phyloP scores from a whole-genome alignment of 176 grass and related monocot genomes.

The Musa troglodytarum region DNA sequence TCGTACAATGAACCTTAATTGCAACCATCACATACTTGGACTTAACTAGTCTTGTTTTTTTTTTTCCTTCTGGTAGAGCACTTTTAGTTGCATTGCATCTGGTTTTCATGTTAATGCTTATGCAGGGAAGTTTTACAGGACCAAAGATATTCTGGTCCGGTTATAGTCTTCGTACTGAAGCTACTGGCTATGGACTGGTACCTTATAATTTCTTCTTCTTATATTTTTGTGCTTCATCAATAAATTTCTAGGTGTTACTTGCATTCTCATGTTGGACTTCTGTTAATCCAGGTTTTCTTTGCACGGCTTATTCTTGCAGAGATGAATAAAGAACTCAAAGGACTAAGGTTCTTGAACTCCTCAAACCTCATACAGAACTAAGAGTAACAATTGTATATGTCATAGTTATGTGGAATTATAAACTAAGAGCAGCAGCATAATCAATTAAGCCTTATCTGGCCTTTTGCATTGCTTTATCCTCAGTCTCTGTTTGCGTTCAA shows the following conservation, averaged over 20 bases:
- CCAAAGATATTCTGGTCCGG: constrained; percentile 99
- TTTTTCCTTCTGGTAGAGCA: not conserved
- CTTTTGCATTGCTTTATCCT: no score
- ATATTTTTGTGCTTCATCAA: not conserved
- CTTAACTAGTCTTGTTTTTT: not conserved
- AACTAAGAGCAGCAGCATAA: no score
- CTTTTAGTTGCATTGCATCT: constrained; percentile 16
- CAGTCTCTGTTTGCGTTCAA: not conserved
- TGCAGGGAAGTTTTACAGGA: constrained; percentile 99
- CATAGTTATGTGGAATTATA: no score
- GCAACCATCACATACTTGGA: not conserved
- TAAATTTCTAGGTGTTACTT: not conserved
- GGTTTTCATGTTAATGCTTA: constrained; percentile 48
- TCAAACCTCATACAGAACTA: constrained; percentile 3
- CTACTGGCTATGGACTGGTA: constrained; percentile 99
- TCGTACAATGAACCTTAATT: not conserved
- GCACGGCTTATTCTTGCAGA: constrained; percentile 96
- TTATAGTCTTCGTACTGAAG: constrained; percentile 97
- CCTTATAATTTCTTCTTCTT: constrained; percentile 3
- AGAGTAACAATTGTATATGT: not conserved
- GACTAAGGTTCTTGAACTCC: constrained; percentile 57
- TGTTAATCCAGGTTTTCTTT: constrained; percentile 71
- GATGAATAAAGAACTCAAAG: constrained; percentile 99
- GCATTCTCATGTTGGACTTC: not conserved
- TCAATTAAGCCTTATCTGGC: no score